phyloP scores from a whole-genome alignment of 352 stramenopile species.

The Phytophthora palmivora region DNA sequence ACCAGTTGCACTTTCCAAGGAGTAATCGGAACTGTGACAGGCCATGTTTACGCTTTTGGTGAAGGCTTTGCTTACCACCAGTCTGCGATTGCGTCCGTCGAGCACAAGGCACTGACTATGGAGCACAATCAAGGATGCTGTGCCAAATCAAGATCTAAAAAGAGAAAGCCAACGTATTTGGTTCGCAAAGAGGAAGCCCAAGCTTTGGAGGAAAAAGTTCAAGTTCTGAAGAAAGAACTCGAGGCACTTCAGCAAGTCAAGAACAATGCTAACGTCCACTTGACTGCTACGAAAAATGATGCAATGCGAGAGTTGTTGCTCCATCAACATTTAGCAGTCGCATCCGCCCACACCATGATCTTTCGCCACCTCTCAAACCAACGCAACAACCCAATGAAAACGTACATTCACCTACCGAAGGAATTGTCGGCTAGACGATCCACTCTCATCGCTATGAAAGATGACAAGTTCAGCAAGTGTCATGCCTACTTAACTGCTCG shows the following conservation, averaged over 20 bases:
- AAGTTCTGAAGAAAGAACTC: conserved; percentile 12
- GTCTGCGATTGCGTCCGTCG: background rate
- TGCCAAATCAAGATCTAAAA: conserved; percentile 1
- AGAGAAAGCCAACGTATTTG: conserved; percentile 21
- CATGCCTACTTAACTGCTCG: conserved; percentile 44
- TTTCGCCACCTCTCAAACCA: background rate
- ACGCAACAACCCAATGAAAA: conserved; percentile 15
- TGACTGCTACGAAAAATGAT: conserved; percentile 7
- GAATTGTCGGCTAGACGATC: conserved; percentile 28
- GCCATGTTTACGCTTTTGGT: no score
- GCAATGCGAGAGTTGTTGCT: background rate
- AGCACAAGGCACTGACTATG: background rate
- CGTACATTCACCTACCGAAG: conserved; percentile 24
- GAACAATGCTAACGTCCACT: conserved; percentile 1
- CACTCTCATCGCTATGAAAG: conserved; percentile 38
- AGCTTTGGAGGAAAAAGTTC: conserved; percentile 3
- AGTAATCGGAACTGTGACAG: no score
- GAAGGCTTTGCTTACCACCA: background rate
- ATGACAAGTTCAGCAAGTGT: conserved; percentile 26
- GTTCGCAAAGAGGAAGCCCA: conserved; percentile 18
- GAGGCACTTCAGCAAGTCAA: conserved; percentile 8
- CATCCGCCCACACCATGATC: conserved; percentile 1
- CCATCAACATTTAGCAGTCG: conserved; percentile 13
- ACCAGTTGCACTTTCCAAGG: no score
- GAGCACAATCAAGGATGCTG: conserved; percentile 1